Evolutionary conservation across 352 stramenopile species (phyloP), one percentile per base, ranked within the genome.

Genomic region (Pilasporangium apinafurcum): DNA sequence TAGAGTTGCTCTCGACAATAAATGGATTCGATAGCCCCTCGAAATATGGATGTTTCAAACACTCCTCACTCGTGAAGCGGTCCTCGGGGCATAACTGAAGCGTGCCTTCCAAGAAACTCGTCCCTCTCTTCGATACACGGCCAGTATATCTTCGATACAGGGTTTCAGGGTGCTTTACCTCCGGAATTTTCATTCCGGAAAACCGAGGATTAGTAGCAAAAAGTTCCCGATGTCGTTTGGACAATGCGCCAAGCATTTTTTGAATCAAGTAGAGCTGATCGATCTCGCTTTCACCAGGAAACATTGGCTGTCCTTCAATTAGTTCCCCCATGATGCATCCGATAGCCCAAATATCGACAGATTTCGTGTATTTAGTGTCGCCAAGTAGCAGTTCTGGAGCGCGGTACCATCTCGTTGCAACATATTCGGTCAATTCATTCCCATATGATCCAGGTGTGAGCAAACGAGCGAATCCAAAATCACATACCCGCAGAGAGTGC

Each of bases 211-310:
- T 98, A 16, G 70, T 65, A 30, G 92, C 65, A 48, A 98, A 97
- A 2, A 97, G 58, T 53, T 97, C 79, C 68, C 92, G 89, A 48
- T 98, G 89, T 4, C 76, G 79, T 50, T 91, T 81, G n/a, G 89
- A 89, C 13, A 98, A 92, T 34, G 96, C 97, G 1, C 96, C 97
- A 8, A 99, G 76, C 34, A 99, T 75, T 58, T 98, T 98, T 59
- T 99, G 98, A 48, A 99, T 99, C 62, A 99, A 83, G 16, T 99
- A 97, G 3, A 99, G 73, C 78, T 99, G 96, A 56, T 99, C 97
- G 16, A 99, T 97, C 44, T 97, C 96, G 27, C 87, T 98, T 58
- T 98, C 95, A n/a, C 97, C 96, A 4, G 96, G 96, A 60, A 99
- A 99, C 41, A 99, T 79, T 4, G 97, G 96, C 54, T 98, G 87